A percentile compares a stretch with the other conserved stretches of the same genome.
These are phyloP conservation scores for Arthroderma sp. DNA, from an alignment of 2,329 filamentous ascomycete species.

Conservation along the genomic window DNA sequence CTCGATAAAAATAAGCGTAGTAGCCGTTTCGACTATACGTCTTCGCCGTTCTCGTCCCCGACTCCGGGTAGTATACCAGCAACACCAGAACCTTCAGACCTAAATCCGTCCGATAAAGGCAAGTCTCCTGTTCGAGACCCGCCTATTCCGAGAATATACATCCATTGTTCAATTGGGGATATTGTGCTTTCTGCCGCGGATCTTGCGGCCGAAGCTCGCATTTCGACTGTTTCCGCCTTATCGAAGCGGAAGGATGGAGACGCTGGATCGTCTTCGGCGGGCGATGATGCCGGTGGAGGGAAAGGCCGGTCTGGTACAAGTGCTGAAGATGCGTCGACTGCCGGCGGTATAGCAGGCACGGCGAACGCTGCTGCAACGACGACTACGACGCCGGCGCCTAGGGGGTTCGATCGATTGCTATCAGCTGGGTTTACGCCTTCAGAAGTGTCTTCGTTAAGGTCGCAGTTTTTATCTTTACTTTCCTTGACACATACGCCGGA, in stretches of 20 bases:
- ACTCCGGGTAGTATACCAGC: not conserved
- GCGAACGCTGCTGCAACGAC: constrained; percentile 6
- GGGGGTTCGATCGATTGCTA: constrained; percentile 80
- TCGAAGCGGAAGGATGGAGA: not conserved
- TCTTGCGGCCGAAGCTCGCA: constrained; percentile 50
- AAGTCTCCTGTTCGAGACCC: constrained; percentile 39
- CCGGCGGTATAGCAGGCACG: too few relatives aligned
- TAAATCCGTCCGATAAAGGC: constrained; percentile 41
- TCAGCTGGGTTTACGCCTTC: constrained; percentile 65
- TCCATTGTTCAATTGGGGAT: constrained; percentile 83
- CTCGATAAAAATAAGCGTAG: constrained; percentile 29
- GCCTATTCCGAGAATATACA: constrained; percentile 49
- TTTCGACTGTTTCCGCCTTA: constrained; percentile 16
- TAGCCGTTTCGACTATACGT: not conserved
- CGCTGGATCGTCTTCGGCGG: not conserved
- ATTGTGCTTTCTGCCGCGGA: constrained; percentile 56
- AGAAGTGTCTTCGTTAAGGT: constrained; percentile 71
- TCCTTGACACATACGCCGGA: constrained; percentile 72
- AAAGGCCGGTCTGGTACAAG: too few relatives aligned
- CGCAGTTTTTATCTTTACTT: constrained; percentile 81
- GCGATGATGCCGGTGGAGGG: not conserved
- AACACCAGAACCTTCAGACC: not conserved
- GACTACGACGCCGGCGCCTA: constrained; percentile 45
- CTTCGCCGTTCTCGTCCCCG: not conserved
- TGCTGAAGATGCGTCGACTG: too few relatives aligned